Base-by-base conservation (phyloP, 345 rosid genomes). In the Eucalyptus cloeziana region DNA sequence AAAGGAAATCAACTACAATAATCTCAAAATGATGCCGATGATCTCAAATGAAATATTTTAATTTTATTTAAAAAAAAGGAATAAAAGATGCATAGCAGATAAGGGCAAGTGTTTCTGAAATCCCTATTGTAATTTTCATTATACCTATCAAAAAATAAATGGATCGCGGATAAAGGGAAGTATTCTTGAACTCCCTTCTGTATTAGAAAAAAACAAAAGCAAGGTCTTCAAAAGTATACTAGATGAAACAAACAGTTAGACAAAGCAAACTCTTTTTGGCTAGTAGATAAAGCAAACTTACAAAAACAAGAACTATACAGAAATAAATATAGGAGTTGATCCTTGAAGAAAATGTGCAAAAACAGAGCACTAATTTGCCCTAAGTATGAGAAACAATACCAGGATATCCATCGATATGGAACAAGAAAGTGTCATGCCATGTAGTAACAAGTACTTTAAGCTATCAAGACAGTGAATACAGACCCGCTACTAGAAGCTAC, bases 401-500 rank as follows among this genome's bases (percentile, higher is more conserved):
- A 86, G 64, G 43, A 86, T 33, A 62, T 85, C 58, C 17, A 56
- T n/a, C 64, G n/a, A 62, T 45, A 31, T 10, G 37, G 64, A 86
- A 86, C n/a, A 86, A 51, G 17, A 58, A 52, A 45, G 24, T 19
- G n/a, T 44, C 24, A 45, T 44, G 81, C 52, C 85, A 76, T 86
- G 87, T 69, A 76, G 85, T 76, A 21, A 76, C 44, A 40, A 11
- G 85, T 76, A 81, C 7, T 60, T 62, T 30, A 45, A 37, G 25
- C 51, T 45, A 83, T 27, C 54, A 49, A 80, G 51, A 88, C 27
- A 88, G 89, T 87, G 33, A n/a, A 40, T 88, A 92, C 97, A 86
- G 90, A 97, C 99, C 99, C 98, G 89, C 95, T 95, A 92, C 94
- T 94, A 58, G 97, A 93, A 91, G 97, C 91, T 87, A 92, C 95